Evolutionary conservation across 805 yeast genomes (phyloP), one percentile per base, ranked within the genome.

Genomic region (Limtongozyma cylindracea): DNA sequence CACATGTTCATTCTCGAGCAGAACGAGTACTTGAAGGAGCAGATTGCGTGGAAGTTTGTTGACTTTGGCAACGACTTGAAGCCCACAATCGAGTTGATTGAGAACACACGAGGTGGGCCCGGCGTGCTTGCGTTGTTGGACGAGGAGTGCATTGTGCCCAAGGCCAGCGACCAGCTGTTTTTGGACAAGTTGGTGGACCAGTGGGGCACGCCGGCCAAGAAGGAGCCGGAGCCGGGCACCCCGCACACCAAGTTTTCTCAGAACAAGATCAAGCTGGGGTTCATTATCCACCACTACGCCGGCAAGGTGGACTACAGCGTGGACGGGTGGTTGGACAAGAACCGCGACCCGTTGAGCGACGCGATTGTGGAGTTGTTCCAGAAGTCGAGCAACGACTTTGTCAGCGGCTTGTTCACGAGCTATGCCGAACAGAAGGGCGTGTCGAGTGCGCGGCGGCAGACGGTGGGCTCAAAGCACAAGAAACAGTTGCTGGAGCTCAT

Each of bases 31-130:
- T 33, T 61, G 24, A 47, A 62, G 24, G 70, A 62, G 35, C 61
- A 62, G 23, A 61, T 62, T 20, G 58, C 58, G 29, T 62, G 70
- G 70, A 56, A 61, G 27, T 84, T 70, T 32, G 71, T 84, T 22
- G 98, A 88, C 39, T 88, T 80, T 45, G 98, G 98, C 10, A 73
- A 70, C 28, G 95, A 88, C 41, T 52, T 88, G 25, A 93, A 84
- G 39, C 91, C 91, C 13, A 84, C 98, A 0, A 88, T 88, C 22
- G 91, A 82, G 33, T 51, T 88, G 25, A 82, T 88, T 23, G 98
- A 88, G 45, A 60, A 68, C 39, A 66, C 60, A 31, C 16, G 35
- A 30, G 47, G 33, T 36, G 52, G 57, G 28, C 68, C 82, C 20
- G 94, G 95, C 23, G 57, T 88, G 10, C 62, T 88, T 25, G 71